phyloP scores from a whole-genome alignment of 257 asterid genomes.

The Vinca minor region DNA sequence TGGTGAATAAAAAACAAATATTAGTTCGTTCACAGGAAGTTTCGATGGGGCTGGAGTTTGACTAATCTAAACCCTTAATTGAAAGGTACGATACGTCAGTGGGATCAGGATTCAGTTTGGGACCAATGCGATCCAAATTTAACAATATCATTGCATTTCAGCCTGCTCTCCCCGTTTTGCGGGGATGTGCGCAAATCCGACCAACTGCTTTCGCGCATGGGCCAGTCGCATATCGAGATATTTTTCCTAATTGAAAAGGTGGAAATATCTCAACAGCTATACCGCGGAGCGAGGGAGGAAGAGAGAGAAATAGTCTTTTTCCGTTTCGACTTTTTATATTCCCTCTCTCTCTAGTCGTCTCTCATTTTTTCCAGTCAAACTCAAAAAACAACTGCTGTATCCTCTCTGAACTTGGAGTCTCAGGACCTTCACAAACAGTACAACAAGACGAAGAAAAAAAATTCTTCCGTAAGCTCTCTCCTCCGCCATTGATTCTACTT shows the following conservation, averaged over 20 bases:
- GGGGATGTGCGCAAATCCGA: too few species aligned
- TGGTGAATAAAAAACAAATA: too few species aligned
- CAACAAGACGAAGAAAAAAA: too few species aligned
- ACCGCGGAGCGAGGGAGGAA: neutral
- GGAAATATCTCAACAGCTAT: slow-evolving; percentile 8
- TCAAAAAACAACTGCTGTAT: neutral
- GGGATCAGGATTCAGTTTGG: too few species aligned
- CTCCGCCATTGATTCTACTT: neutral
- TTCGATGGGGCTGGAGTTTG: neutral
- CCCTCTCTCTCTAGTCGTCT: neutral
- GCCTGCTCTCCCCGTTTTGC: too few species aligned
- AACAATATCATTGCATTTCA: too few species aligned
- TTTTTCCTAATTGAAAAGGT: too few species aligned
- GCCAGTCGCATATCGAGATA: too few species aligned
- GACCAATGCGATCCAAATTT: too few species aligned
- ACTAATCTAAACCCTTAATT: neutral
- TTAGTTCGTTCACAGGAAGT: too few species aligned
- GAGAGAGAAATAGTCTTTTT: neutral
- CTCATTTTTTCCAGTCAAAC: neutral
- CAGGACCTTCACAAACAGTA: neutral
- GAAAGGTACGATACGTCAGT: too few species aligned
- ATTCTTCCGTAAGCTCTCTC: neutral
- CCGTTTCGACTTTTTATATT: neutral
- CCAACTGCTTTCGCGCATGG: too few species aligned
- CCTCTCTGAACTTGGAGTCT: neutral